A percentile compares a stretch with the other conserved stretches of the same genome.
phyloP scores from a whole-genome alignment of 2,329 filamentous ascomycete genomes.

The Nemania abortiva region DNA sequence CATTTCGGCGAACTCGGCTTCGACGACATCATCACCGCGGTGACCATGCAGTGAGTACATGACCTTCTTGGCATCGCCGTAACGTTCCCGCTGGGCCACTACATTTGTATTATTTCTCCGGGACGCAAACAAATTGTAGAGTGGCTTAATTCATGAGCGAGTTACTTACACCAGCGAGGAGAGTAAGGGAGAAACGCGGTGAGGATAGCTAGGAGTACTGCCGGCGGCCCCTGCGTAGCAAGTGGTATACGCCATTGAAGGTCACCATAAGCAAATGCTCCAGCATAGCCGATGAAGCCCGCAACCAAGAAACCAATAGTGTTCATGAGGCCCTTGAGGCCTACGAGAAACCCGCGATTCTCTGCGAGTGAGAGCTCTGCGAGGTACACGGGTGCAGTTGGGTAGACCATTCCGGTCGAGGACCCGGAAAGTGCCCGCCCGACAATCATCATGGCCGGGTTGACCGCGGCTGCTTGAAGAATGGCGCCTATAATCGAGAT shows the following conservation, averaged over 20 bases:
- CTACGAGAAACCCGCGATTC: constrained; percentile 46
- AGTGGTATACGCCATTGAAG: constrained; percentile 53
- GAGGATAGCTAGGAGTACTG: constrained; percentile 41
- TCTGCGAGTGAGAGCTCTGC: constrained; percentile 46
- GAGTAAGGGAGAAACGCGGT: constrained; percentile 46
- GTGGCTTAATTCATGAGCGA: background rate
- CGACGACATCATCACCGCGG: constrained; percentile 42
- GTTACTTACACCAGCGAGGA: constrained; percentile 46
- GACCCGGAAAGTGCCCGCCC: constrained; percentile 45
- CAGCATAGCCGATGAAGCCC: constrained; percentile 57
- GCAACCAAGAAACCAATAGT: constrained; percentile 54
- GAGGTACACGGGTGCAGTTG: constrained; percentile 46
- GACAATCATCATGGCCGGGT: constrained; percentile 48
- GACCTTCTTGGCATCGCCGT: constrained; percentile 45
- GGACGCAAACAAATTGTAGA: background rate
- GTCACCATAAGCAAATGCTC: constrained; percentile 49
- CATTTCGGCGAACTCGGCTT: constrained; percentile 45
- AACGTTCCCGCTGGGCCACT: constrained; percentile 43
- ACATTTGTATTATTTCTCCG: constrained; percentile 1
- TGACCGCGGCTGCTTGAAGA: constrained; percentile 45
- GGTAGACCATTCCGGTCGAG: constrained; percentile 45
- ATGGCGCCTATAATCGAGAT: constrained; percentile 45
- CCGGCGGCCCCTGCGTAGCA: constrained; percentile 50
- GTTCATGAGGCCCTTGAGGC: constrained; percentile 54
- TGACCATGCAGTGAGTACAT: constrained; percentile 45